phyloP scores from a whole-genome alignment of 352 stramenopile genomes.

The Pythium apleroticum region DNA sequence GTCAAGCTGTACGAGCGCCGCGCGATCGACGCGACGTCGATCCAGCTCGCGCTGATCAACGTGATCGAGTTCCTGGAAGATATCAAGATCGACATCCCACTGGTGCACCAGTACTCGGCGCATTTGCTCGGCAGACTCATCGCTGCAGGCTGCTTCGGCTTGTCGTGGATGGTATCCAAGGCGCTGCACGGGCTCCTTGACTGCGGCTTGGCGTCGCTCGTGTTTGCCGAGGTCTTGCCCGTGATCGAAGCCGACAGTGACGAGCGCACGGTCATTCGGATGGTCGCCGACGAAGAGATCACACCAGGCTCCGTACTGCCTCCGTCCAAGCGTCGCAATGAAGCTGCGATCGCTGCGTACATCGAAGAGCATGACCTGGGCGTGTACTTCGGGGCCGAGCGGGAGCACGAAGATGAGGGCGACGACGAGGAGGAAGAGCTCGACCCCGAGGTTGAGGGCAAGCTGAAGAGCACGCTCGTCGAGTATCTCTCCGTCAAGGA shows the following conservation, averaged over 20 bases:
- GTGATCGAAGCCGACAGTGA: conserved; percentile 79
- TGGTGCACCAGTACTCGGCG: conserved; percentile 79
- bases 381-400: conserved; percentile 51
- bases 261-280: conserved; percentile 57
- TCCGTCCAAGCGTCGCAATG: conserved; percentile 34
- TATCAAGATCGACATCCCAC: conserved; percentile 82
- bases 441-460: conserved; percentile 56
- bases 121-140: conserved; percentile 77
- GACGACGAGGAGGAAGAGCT: conserved; percentile 52
- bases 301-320: conserved; percentile 50
- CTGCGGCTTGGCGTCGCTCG: conserved; percentile 55
- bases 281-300: conserved; percentile 85
- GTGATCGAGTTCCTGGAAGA: conserved; percentile 86
- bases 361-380: conserved; percentile 65
- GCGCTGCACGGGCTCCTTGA: conserved; percentile 55
- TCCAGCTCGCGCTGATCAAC: conserved; percentile 66
- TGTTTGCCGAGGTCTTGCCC: conserved; percentile 73
- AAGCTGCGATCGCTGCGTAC: conserved; percentile 52
- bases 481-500: conserved; percentile 83
- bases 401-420: conserved; percentile 38
- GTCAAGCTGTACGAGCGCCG: conserved; percentile 71
- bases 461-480: conserved; percentile 71
- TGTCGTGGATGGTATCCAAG: conserved; percentile 79
- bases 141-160: conserved; percentile 72
- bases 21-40: conserved; percentile 63